phyloP scores from a whole-genome alignment of 1,139 yeast genomes.

The Nematodospora anomalae region DNA sequence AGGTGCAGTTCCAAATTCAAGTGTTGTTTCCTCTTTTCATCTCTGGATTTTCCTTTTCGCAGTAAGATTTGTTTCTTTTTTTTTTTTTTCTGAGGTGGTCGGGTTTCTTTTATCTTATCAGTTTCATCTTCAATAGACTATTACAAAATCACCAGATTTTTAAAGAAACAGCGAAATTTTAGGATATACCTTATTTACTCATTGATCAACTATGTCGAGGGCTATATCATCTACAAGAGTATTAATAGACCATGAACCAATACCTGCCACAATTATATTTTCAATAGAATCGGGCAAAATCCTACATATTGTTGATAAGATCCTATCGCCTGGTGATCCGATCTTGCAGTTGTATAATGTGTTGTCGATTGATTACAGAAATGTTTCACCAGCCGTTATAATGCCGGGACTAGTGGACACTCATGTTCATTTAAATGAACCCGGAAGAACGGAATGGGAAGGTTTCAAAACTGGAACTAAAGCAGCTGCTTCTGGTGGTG shows the following conservation, averaged over 20 bases:
- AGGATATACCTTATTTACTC: too few species aligned
- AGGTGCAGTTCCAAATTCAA: too few species aligned
- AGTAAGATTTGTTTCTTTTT: neutral
- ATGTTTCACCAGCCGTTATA: conserved; percentile 64
- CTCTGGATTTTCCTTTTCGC: neutral
- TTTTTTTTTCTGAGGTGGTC: too few species aligned
- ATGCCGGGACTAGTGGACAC: conserved; percentile 93
- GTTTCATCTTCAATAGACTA: too few species aligned
- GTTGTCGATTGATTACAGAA: conserved; percentile 39
- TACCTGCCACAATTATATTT: conserved; percentile 69
- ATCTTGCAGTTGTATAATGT: conserved; percentile 44
- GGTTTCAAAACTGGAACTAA: conserved; percentile 92
- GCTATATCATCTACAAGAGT: conserved; percentile 71
- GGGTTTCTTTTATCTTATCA: conserved; percentile 4
- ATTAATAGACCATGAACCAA: conserved; percentile 49
- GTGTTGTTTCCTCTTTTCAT: neutral
- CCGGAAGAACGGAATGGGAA: conserved; percentile 95
- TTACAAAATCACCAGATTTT: neutral
- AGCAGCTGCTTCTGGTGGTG: conserved; percentile 94
- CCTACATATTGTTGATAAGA: conserved; percentile 42
- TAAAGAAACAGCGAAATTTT: too few species aligned
- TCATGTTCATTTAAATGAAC: conserved; percentile 92
- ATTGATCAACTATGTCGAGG: conserved; percentile 48
- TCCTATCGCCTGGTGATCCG: conserved; percentile 39
- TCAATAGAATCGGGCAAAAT: conserved; percentile 67